Evolutionary conservation across 306 rosid genomes (phyloP).

Genomic region (Ochetophila trinervis): DNA sequence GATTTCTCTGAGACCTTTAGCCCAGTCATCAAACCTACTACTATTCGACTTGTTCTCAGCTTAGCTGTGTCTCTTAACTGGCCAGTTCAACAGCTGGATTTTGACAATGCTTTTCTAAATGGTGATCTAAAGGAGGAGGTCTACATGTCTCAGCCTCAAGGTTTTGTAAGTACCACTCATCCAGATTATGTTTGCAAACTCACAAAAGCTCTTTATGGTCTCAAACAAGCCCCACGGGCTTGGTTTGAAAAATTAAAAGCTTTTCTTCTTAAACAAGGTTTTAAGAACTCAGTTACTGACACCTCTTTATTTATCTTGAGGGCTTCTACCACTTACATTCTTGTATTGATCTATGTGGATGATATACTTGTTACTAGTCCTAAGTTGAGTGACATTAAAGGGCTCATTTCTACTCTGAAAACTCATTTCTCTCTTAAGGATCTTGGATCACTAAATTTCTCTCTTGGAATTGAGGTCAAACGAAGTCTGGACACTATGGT

Average conservation of each 20-base stretch:
- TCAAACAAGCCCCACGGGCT: not conserved
- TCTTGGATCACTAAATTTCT: too few species aligned
- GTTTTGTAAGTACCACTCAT: not conserved
- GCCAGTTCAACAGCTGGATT: not conserved
- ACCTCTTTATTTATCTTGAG: not conserved
- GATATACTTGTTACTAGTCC: too few species aligned
- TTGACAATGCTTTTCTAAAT: not conserved
- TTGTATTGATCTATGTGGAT: too few species aligned
- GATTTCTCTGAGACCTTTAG: not conserved
- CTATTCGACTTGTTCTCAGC: not conserved
- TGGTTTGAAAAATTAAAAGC: not conserved
- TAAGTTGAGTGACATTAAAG: too few species aligned
- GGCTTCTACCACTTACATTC: too few species aligned
- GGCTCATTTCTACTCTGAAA: too few species aligned
- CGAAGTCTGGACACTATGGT: too few species aligned
- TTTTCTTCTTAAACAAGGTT: not conserved
- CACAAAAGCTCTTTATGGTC: not conserved
- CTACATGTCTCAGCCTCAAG: not conserved
- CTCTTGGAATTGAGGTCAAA: too few species aligned
- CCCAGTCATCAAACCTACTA: not conserved
- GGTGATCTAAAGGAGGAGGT: not conserved
- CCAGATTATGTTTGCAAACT: too few species aligned
- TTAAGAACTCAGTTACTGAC: not conserved
- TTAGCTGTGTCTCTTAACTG: not conserved
- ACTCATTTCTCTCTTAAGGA: too few species aligned